These are phyloP conservation scores for Myrmaecium sp. DNA, from an alignment of 2,329 filamentous ascomycete species.

Conservation along the genomic window DNA sequence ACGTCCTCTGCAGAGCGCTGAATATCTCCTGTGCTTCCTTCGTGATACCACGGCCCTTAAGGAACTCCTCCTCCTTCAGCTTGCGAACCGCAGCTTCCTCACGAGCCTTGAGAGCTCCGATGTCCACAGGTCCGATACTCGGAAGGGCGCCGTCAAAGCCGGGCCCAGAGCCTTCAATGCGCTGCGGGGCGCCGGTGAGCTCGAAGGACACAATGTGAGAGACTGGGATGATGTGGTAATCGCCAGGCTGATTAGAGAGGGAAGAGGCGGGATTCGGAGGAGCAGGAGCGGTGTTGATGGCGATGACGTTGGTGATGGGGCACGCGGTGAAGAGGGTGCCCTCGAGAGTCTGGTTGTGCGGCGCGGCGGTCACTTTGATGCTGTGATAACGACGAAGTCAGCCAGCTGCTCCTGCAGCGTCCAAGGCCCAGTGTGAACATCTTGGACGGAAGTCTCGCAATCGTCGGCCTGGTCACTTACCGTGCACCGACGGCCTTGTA, in stretches of 20 bases:
- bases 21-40: slow-evolving; percentile 47
- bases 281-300: slow-evolving; percentile 37
- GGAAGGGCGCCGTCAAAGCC: slow-evolving; percentile 28
- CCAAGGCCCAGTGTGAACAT: not conserved
- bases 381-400: slow-evolving; percentile 18
- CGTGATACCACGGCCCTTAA: slow-evolving; percentile 42
- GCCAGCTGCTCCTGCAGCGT: not conserved
- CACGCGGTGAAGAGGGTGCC: slow-evolving; percentile 46
- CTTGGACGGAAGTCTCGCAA: too few relatives aligned
- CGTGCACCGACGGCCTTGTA: slow-evolving; percentile 44
- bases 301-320: slow-evolving; percentile 43
- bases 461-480: too few relatives aligned
- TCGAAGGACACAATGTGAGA: slow-evolving; percentile 41
- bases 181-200: slow-evolving; percentile 24
- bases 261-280: slow-evolving; percentile 25
- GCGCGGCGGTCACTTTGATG: slow-evolving; percentile 39
- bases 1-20: slow-evolving; percentile 42
- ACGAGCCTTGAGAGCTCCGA: slow-evolving; percentile 35
- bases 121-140: slow-evolving; percentile 35
- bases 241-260: slow-evolving; percentile 26
- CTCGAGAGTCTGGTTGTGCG: slow-evolving; percentile 36
- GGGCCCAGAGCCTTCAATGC: slow-evolving; percentile 17
- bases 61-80: slow-evolving; percentile 39
- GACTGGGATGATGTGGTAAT: slow-evolving; percentile 45
- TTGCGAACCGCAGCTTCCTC: slow-evolving; percentile 39